Percentiles rank a stretch among this genome's conserved stretches.
phyloP scores from a whole-genome alignment of 805 yeast species.

The Priceomyces medius region DNA sequence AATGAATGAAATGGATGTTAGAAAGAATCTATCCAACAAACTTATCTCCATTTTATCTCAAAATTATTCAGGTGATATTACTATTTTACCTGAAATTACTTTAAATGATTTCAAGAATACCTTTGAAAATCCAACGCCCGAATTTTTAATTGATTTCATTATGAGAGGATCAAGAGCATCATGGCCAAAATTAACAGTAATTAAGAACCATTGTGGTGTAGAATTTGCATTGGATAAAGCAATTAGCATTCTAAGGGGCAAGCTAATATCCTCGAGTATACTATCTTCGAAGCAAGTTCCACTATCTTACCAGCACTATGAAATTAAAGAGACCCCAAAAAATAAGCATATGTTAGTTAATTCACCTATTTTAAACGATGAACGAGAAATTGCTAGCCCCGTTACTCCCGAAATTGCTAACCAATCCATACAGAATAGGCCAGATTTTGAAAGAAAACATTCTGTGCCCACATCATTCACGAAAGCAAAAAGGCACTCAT shows the following conservation, averaged over 20 bases:
- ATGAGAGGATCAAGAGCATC: conserved; percentile 87
- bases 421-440: conserved; percentile 10
- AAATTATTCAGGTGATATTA: conserved; percentile 89
- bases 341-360: conserved; percentile 16
- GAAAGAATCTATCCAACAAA: conserved; percentile 70
- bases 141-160: conserved; percentile 65
- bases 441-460: conserved; percentile 27
- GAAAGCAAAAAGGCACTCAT: conserved; percentile 14
- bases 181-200: conserved; percentile 88
- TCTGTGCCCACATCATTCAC: conserved; percentile 12
- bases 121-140: conserved; percentile 79
- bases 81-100: conserved; percentile 78
- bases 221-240: conserved; percentile 85
- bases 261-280: conserved; percentile 43
- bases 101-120: conserved; percentile 59
- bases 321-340: not conserved
- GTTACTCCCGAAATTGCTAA: conserved; percentile 11
- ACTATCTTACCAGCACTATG: not conserved
- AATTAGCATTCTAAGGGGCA: conserved; percentile 63
- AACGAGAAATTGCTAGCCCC: conserved; percentile 8
- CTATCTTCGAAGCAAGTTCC: not conserved
- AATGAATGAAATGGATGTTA: conserved; percentile 71
- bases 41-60: conserved; percentile 76
- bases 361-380: conserved; percentile 19
- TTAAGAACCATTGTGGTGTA: conserved; percentile 84